A percentile compares a stretch with the other conserved stretches of the same genome.
Conservation (phyloP, 108 stramenopile genomes). For the Nitzschia sp. region DNA sequence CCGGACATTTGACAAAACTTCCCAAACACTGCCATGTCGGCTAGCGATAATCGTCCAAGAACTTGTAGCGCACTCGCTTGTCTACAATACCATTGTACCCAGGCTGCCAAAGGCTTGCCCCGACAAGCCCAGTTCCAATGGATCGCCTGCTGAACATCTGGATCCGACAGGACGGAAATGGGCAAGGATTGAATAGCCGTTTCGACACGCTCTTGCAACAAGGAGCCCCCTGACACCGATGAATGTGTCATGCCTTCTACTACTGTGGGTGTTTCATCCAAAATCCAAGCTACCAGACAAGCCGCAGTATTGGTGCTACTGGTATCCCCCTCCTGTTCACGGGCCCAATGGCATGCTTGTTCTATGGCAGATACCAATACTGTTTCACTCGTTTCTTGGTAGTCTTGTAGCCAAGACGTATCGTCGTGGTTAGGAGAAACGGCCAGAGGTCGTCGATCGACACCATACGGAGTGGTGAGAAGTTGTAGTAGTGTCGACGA, state of each 20-base stretch:
- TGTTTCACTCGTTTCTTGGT: neutral
- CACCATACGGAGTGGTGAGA: conserved; percentile 16
- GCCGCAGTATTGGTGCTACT: neutral
- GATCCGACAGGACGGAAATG: neutral
- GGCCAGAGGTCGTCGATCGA: conserved; percentile 24
- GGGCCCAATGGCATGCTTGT: conserved; percentile 1
- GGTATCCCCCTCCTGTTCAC: neutral
- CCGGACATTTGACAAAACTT: neutral
- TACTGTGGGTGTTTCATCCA: conserved; percentile 19
- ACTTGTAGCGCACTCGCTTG: neutral
- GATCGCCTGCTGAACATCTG: conserved; percentile 15
- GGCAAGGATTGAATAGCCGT: conserved; percentile 17
- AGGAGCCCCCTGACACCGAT: neutral
- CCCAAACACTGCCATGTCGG: neutral
- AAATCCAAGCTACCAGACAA: conserved; percentile 23
- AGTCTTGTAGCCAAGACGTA: neutral
- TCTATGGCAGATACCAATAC: conserved; percentile 8
- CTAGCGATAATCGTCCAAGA: neutral
- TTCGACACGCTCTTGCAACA: conserved; percentile 2
- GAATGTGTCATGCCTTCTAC: conserved; percentile 13
- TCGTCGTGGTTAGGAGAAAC: neutral
- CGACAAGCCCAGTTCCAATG: conserved; percentile 12
- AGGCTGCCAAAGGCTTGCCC: conserved; percentile 9
- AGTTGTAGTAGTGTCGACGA: neutral
- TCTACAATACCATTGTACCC: conserved; percentile 10